A percentile compares a stretch with the other conserved stretches of the same genome.
Evolutionary conservation across 2,329 filamentous ascomycete genomes (phyloP).

Genomic region (Catunica adiposa): DNA sequence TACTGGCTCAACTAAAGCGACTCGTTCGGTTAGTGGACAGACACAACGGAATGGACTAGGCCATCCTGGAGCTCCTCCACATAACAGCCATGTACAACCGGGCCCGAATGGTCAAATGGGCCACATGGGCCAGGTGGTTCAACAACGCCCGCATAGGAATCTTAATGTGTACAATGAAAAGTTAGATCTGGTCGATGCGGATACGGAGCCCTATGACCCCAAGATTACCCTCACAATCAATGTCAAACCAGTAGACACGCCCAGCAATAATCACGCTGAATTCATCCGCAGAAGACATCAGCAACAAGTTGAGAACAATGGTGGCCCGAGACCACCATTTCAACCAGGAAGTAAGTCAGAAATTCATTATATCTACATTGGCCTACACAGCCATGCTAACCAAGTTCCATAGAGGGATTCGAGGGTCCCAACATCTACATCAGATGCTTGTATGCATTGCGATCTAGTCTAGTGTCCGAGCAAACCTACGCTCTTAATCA

Average conservation of each 20-base stretch:
- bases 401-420: conserved; percentile 31
- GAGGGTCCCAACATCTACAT: conserved; percentile 83
- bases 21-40: neutral
- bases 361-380: neutral
- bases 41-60: neutral
- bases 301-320: conserved; percentile 25
- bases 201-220: conserved; percentile 41
- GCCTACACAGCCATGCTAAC: neutral
- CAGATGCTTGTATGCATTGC: conserved; percentile 67
- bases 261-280: conserved; percentile 53
- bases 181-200: conserved; percentile 11
- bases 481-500: conserved; percentile 89
- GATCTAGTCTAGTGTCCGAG: conserved; percentile 62
- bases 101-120: neutral
- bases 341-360: conserved; percentile 40
- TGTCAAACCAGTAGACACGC: conserved; percentile 58
- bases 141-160: conserved; percentile 29
- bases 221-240: conserved; percentile 18
- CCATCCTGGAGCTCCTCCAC: neutral
- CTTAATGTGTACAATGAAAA: conserved; percentile 13
- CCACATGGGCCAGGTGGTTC: conserved; percentile 21
- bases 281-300: conserved; percentile 34
- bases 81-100: neutral
- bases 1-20: conserved; percentile 43
- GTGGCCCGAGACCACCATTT: conserved; percentile 29